A percentile compares a stretch with the other conserved stretches of the same genome.
Conservation (phyloP, 2,329 filamentous ascomycete genomes). For the Phaeophleospora eucalypticola region DNA sequence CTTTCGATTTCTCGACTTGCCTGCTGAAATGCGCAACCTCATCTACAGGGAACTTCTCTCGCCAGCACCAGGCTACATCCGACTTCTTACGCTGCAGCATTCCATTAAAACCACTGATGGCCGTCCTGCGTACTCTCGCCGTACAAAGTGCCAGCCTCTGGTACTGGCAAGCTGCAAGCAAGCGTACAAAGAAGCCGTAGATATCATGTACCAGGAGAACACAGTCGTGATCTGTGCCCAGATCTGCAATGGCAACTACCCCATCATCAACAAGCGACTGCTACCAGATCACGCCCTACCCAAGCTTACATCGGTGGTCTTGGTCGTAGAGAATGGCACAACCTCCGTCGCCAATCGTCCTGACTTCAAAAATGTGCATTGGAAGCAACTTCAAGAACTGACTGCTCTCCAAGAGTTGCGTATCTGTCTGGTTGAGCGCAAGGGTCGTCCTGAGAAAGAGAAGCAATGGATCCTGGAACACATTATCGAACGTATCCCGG, state of each 20-base stretch:
- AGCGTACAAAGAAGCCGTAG: constrained; percentile 35
- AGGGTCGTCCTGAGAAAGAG: constrained; percentile 1
- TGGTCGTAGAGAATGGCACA: constrained; percentile 7
- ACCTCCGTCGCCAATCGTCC: neutral
- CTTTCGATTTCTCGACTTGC: constrained; percentile 19
- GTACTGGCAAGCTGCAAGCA: constrained; percentile 34
- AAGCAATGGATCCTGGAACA: constrained; percentile 12
- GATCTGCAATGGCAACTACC: neutral
- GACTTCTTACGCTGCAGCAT: constrained; percentile 10
- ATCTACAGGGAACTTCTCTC: constrained; percentile 16
- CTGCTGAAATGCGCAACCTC: constrained; percentile 17
- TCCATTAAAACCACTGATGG: neutral
- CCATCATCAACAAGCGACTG: constrained; percentile 5
- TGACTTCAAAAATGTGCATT: constrained; percentile 6
- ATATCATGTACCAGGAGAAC: constrained; percentile 36
- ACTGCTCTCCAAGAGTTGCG: constrained; percentile 12
- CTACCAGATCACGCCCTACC: constrained; percentile 7
- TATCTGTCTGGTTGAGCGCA: constrained; percentile 14
- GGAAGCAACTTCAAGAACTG: constrained; percentile 15
- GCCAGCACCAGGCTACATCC: constrained; percentile 12
- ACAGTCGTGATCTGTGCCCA: constrained; percentile 7
- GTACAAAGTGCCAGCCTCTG: constrained; percentile 6
- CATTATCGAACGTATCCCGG: constrained; percentile 23
- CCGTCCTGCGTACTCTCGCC: neutral
- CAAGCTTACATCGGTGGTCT: constrained; percentile 10